Base-by-base conservation (phyloP, 1,284 basidiomycete genomes). In the Apiotrichum mycotoxinovorans region DNA sequence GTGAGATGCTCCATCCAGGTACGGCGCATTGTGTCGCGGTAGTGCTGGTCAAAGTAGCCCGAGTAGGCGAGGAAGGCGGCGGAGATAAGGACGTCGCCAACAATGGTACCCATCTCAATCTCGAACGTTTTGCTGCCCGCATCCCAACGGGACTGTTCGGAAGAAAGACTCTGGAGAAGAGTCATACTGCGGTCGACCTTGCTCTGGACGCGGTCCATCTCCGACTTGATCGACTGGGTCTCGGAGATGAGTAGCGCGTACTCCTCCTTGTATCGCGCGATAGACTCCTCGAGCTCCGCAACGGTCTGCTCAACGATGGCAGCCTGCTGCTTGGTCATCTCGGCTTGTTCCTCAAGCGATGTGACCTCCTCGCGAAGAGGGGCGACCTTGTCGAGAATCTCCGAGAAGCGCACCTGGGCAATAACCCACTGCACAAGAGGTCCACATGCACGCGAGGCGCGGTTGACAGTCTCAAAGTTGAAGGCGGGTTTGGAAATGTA, bases 31-130 rank as follows among this genome's bases (percentile, higher is more conserved):
- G 87, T 82, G 74, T 98, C 94, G 62, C 96, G 91, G 78, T 98
- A 96, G 70, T 92, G 88, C 74, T 99, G 96, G 72, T 99, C 96
- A 73, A 99, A 99, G 84, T 94, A 98, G 57, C 96, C 96, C 22
- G 89, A 88, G 69, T 98, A 98, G 1, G 95, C 94, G 58, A 98
- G 79, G 85, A 98, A 98, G 0, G 92, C 96, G 0, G 96, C 89
- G 27, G 95, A 98, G 35, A 98, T 83, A 37, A 99, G 80, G 34
- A 97, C 93, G 74, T 99, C 96, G 43, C 96, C 96, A 30, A 95
- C 90, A 65, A 99, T 95, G 38, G 97, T 99, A 72, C 91, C 90
- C 93, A 98, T 98, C 77, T 98, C 95, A 2, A 87, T 86, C 70
- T 98, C 96, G 73, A 99, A 99, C 0, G 93, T 95, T 55, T 88